Conservation (phyloP, 2,329 filamentous ascomycete genomes). For the Fusarium irregulare region DNA sequence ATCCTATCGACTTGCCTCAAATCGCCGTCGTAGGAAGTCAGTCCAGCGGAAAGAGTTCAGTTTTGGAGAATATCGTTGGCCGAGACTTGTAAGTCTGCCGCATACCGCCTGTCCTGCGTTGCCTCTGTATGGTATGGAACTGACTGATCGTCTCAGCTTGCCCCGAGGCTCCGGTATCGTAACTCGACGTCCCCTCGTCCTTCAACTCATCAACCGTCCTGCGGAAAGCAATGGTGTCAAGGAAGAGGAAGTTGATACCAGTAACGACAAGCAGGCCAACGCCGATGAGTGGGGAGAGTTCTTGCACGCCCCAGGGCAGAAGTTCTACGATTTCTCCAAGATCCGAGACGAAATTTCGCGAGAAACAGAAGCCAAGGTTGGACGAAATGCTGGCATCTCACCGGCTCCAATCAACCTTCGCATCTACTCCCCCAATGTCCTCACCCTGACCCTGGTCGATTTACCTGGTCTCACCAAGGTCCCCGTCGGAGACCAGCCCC, state of each 20-base stretch:
- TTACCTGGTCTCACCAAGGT: conserved; percentile 96
- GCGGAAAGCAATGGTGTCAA: conserved; percentile 79
- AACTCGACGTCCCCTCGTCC: conserved; percentile 92
- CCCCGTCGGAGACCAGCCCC: conserved; percentile 93
- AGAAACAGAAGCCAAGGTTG: conserved; percentile 96
- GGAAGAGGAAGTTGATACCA: conserved; percentile 71
- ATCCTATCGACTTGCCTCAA: conserved; percentile 98
- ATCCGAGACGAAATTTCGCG: conserved; percentile 97
- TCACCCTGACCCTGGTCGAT: conserved; percentile 96
- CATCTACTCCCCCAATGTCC: conserved; percentile 98
- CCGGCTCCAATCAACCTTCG: conserved; percentile 96
- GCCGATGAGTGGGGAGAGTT: conserved; percentile 98
- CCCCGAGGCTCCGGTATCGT: conserved; percentile 98
- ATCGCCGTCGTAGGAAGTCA: conserved; percentile 98
- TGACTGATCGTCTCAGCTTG: conserved; percentile 67
- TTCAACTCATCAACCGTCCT: conserved; percentile 96
- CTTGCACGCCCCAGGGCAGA: conserved; percentile 95
- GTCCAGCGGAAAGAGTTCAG: conserved; percentile 99
- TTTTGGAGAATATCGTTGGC: conserved; percentile 98
- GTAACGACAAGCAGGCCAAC: conserved; percentile 88
- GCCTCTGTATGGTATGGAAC: conserved; percentile 15
- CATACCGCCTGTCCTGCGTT: conserved; percentile 19
- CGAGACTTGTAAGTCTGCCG: conserved; percentile 87
- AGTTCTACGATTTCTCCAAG: conserved; percentile 98
- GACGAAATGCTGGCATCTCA: conserved; percentile 95